Evolutionary conservation across 495 filamentous ascomycete species (phyloP).

Genomic region (Aspergillus baeticus): DNA sequence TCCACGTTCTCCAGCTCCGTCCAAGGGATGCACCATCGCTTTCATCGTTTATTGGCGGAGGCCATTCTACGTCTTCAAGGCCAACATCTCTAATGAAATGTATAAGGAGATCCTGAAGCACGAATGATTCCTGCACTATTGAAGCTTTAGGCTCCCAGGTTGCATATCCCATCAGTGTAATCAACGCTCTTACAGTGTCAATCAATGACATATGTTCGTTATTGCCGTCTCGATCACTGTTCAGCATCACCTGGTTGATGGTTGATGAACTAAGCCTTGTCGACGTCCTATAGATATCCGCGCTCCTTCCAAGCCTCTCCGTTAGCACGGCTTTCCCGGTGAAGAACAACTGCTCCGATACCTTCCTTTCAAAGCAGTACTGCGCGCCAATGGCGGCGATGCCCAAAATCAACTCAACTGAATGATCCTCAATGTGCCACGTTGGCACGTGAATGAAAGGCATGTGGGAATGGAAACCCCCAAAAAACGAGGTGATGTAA

Average conservation of each 20-base stretch:
- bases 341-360: conserved; percentile 35
- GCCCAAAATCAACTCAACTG: conserved; percentile 4
- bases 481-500: conserved; percentile 12
- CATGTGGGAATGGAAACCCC: conserved; percentile 11
- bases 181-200: conserved; percentile 38
- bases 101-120: conserved; percentile 32
- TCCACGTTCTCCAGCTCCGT: conserved; percentile 38
- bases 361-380: conserved; percentile 25
- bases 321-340: conserved; percentile 30
- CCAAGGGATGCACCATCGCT: conserved; percentile 10
- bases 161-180: conserved; percentile 38
- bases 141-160: conserved; percentile 37
- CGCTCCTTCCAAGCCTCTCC: not conserved
- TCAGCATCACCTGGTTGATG: no score
- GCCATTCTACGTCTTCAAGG: conserved; percentile 20
- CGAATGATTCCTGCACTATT: conserved; percentile 39
- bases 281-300: conserved; percentile 28
- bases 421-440: conserved; percentile 1
- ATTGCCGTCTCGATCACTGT: not conserved
- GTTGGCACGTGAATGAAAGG: conserved; percentile 14
- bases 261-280: conserved; percentile 2
- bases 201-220: conserved; percentile 4
- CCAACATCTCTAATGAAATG: conserved; percentile 35
- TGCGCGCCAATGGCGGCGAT: conserved; percentile 9
- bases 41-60: no score